Conservation (phyloP, 768 basidiomycete genomes). For the Tephrocybe sp. region DNA sequence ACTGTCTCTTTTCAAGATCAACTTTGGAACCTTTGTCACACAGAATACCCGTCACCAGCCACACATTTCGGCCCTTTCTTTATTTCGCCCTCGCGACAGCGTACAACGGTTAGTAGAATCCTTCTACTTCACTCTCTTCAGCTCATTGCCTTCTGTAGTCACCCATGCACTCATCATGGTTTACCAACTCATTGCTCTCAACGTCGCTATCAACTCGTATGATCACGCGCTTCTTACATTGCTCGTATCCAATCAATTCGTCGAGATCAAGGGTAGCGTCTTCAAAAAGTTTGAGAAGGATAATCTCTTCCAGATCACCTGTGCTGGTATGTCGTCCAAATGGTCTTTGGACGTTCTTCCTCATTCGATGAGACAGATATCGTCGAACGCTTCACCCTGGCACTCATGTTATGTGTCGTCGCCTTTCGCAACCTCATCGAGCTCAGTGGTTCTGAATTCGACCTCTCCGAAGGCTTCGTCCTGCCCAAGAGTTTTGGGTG, state of each 20-base stretch:
- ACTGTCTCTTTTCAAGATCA: constrained; percentile 93
- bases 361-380: constrained; percentile 66
- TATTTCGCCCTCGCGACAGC: constrained; percentile 81
- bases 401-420: constrained; percentile 87
- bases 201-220: constrained; percentile 98
- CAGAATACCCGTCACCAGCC: constrained; percentile 56
- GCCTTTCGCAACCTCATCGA: constrained; percentile 95
- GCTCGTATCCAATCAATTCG: constrained; percentile 96
- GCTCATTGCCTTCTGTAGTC: constrained; percentile 44
- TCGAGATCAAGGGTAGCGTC: constrained; percentile 98
- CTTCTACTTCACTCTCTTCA: neutral
- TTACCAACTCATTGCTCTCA: constrained; percentile 91
- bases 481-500: constrained; percentile 85
- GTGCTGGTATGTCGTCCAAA: constrained; percentile 68
- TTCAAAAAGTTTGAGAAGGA: constrained; percentile 99
- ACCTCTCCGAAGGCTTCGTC: constrained; percentile 69
- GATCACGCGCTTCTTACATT: constrained; percentile 94
- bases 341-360: neutral
- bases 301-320: constrained; percentile 97
- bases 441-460: constrained; percentile 86
- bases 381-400: constrained; percentile 93
- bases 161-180: constrained; percentile 92
- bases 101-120: constrained; percentile 73
- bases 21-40: constrained; percentile 77
- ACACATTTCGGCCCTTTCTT: constrained; percentile 75